These are phyloP conservation scores for Omphalea diandra DNA, from an alignment of 441 rosid species.

Conservation along the genomic window DNA sequence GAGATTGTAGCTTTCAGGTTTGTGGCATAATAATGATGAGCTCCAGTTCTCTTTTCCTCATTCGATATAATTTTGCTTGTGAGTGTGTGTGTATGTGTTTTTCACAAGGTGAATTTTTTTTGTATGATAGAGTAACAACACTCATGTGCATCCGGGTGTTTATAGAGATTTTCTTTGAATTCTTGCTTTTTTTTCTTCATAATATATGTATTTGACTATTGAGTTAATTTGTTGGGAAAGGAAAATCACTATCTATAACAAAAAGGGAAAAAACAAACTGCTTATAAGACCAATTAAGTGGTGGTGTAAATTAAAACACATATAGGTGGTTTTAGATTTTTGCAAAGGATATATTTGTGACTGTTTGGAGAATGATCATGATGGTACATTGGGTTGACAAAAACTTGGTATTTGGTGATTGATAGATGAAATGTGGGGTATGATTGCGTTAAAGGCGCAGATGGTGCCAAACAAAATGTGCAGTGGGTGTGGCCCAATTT, in stretches of 20 bases:
- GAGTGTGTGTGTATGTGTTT: too few species aligned
- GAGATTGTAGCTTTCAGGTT: neutral
- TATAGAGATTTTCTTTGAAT: too few species aligned
- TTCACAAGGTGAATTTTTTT: too few species aligned
- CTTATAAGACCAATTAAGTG: neutral
- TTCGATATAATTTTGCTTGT: too few species aligned
- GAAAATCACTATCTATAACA: too few species aligned
- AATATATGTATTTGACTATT: too few species aligned
- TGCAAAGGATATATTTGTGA: neutral
- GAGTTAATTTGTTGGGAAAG: too few species aligned
- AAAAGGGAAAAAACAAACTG: too few species aligned
- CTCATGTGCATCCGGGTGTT: too few species aligned
- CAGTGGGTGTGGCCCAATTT: constrained; percentile 42
- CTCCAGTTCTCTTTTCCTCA: neutral
- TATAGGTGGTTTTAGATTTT: neutral
- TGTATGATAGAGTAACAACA: too few species aligned
- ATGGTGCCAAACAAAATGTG: constrained; percentile 18
- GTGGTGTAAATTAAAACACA: neutral
- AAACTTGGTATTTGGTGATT: neutral
- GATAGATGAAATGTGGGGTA: constrained; percentile 1
- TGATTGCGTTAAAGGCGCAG: constrained; percentile 7
- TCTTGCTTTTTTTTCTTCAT: too few species aligned
- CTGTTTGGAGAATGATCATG: neutral
- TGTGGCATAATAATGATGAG: neutral
- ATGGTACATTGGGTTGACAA: constrained; percentile 1